These are phyloP conservation scores for Fusarium xyrophilum DNA, from an alignment of 2,329 filamentous ascomycete genomes.

Conservation along the genomic window DNA sequence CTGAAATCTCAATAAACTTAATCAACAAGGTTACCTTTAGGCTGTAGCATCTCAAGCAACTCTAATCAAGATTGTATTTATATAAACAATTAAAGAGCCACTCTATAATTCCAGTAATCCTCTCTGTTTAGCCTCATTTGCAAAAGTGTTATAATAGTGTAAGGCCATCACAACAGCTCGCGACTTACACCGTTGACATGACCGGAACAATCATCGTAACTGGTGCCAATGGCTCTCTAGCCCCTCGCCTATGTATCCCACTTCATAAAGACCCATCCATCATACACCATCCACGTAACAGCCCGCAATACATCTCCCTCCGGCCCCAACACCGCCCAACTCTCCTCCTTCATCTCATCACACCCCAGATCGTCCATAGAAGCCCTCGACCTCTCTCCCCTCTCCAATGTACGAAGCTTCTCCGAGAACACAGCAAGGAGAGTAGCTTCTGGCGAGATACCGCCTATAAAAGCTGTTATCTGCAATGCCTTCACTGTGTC, in stretches of 20 bases:
- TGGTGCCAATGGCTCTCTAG: slow-evolving; percentile 49
- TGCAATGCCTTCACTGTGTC: slow-evolving; percentile 35
- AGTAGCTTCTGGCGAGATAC: slow-evolving; percentile 1
- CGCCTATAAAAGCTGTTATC: slow-evolving; percentile 26
- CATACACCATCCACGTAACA: slow-evolving; percentile 42
- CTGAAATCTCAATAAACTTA: too few relatives aligned
- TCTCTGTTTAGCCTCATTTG: too few relatives aligned
- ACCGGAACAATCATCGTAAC: slow-evolving; percentile 47
- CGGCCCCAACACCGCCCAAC: slow-evolving; percentile 43
- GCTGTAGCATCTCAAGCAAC: too few relatives aligned
- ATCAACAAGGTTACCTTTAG: too few relatives aligned
- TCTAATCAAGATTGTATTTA: too few relatives aligned
- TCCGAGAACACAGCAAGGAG: background rate
- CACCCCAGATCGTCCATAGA: slow-evolving; percentile 7
- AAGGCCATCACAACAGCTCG: background rate
- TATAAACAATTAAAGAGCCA: too few relatives aligned
- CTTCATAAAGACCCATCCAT: slow-evolving; percentile 22
- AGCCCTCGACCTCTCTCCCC: slow-evolving; percentile 20
- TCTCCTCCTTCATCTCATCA: slow-evolving; percentile 34
- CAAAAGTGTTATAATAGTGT: too few relatives aligned
- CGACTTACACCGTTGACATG: slow-evolving; percentile 27
- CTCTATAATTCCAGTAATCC: too few relatives aligned
- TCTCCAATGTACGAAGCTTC: slow-evolving; percentile 12
- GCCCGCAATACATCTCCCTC: slow-evolving; percentile 43
- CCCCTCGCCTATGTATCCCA: slow-evolving; percentile 15